Conservation (phyloP, 2,329 filamentous ascomycete genomes). For the Aspergillus tubingensis region DNA sequence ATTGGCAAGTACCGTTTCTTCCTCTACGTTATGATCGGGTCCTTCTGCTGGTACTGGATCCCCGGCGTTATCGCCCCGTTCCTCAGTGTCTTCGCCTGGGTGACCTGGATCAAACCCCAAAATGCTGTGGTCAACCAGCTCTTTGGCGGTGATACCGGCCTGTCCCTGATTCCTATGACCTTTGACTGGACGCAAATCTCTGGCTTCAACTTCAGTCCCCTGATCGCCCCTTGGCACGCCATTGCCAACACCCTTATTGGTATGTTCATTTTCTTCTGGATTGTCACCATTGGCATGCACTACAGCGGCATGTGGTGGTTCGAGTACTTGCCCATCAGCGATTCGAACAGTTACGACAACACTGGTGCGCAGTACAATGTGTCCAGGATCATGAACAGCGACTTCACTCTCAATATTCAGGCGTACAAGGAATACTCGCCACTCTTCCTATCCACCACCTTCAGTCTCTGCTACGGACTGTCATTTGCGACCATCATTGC, state of each 20-base stretch:
- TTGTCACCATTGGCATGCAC: slow-evolving; percentile 62
- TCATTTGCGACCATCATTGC: slow-evolving; percentile 72
- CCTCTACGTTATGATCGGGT: slow-evolving; percentile 55
- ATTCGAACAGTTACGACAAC: slow-evolving; percentile 72
- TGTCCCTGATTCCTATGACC: slow-evolving; percentile 70
- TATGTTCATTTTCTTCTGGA: slow-evolving; percentile 65
- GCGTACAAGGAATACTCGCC: slow-evolving; percentile 70
- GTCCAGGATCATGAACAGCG: slow-evolving; percentile 60
- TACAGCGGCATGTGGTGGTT: slow-evolving; percentile 67
- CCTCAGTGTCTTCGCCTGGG: slow-evolving; percentile 69
- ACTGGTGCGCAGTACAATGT: slow-evolving; percentile 67
- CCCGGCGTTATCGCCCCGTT: slow-evolving; percentile 70
- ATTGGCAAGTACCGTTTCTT: slow-evolving; percentile 70
- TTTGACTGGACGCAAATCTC: slow-evolving; percentile 76
- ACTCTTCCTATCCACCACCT: slow-evolving; percentile 65
- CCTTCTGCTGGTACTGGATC: slow-evolving; percentile 69
- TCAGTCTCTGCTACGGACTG: slow-evolving; percentile 68
- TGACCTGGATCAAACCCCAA: slow-evolving; percentile 71
- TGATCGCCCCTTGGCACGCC: slow-evolving; percentile 72
- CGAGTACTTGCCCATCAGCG: slow-evolving; percentile 67
- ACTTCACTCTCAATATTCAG: slow-evolving; percentile 63
- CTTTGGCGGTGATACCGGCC: slow-evolving; percentile 68
- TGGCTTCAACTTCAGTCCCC: slow-evolving; percentile 67
- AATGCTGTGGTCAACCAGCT: slow-evolving; percentile 70
- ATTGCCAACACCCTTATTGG: slow-evolving; percentile 73